Conservation (phyloP, 805 yeast genomes). For the Candida sithepensis region DNA sequence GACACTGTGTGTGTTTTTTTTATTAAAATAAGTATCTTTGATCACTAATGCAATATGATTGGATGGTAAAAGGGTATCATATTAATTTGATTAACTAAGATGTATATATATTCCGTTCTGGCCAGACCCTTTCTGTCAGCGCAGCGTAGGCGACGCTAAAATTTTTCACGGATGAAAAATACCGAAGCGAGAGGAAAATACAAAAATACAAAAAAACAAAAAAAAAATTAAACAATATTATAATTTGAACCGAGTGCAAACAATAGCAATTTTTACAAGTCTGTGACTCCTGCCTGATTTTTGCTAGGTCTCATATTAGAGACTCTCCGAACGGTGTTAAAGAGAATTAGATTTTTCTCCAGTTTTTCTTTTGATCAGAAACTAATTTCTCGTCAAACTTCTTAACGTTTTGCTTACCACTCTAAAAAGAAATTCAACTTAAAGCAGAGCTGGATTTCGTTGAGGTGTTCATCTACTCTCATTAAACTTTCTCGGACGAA, state of each 20-base stretch:
- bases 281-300: too few relatives aligned
- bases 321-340: too few relatives aligned
- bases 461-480: conserved; percentile 1
- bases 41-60: too few relatives aligned
- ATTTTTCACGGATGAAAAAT: not conserved
- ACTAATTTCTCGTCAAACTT: not conserved
- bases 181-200: not conserved
- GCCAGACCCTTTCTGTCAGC: too few relatives aligned
- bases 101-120: too few relatives aligned
- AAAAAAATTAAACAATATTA: too few relatives aligned
- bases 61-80: too few relatives aligned
- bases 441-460: not conserved
- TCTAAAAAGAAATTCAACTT: not conserved
- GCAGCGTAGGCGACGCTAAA: not conserved
- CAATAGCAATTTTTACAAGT: too few relatives aligned
- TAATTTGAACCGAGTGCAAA: too few relatives aligned
- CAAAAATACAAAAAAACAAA: not conserved
- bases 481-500: not conserved
- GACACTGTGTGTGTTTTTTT: too few relatives aligned
- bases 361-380: not conserved
- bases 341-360: not conserved
- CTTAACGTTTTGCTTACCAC: not conserved
- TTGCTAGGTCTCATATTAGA: too few relatives aligned
- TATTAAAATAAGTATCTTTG: not conserved
- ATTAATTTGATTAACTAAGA: too few relatives aligned